A percentile compares a stretch with the other conserved stretches of the same genome.
phyloP scores from a whole-genome alignment of 768 basidiomycete genomes.

The Pseudohyphozyma bogoriensis region DNA sequence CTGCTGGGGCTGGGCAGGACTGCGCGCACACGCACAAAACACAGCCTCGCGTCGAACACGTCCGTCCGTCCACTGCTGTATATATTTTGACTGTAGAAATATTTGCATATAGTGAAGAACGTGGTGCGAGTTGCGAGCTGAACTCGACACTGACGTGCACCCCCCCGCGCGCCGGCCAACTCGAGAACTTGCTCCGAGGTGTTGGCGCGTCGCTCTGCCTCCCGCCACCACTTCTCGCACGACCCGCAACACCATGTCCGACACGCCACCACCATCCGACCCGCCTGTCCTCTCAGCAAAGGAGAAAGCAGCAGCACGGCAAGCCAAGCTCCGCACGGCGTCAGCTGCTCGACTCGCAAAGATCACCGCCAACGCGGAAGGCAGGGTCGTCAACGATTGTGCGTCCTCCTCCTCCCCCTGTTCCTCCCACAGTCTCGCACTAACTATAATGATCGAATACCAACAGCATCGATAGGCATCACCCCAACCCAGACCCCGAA shows the following conservation, averaged over 20 bases:
- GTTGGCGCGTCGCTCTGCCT: no score
- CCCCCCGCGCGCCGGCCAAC: no score
- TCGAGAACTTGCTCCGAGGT: no score
- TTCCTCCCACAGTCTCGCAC: neutral
- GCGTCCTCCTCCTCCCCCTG: neutral
- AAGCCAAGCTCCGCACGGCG: constrained; percentile 25
- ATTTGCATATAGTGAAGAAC: no score
- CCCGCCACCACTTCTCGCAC: no score
- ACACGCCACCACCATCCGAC: neutral
- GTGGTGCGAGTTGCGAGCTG: no score
- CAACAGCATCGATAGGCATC: constrained; percentile 7
- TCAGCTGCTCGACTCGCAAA: constrained; percentile 16
- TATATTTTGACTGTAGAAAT: no score
- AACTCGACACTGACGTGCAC: no score
- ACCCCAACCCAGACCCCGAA: neutral
- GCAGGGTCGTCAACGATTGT: constrained; percentile 10
- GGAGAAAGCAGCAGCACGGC: constrained; percentile 7
- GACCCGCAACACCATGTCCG: neutral
- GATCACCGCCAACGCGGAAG: constrained; percentile 22
- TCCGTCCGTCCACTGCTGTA: no score
- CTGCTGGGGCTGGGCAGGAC: no score
- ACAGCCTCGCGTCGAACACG: no score
- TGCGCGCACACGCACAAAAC: no score
- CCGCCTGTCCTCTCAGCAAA: neutral
- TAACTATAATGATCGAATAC: neutral